A percentile compares a stretch with the other conserved stretches of the same genome.
Evolutionary conservation across 768 basidiomycete species (phyloP).

Genomic region (Imleria badia): DNA sequence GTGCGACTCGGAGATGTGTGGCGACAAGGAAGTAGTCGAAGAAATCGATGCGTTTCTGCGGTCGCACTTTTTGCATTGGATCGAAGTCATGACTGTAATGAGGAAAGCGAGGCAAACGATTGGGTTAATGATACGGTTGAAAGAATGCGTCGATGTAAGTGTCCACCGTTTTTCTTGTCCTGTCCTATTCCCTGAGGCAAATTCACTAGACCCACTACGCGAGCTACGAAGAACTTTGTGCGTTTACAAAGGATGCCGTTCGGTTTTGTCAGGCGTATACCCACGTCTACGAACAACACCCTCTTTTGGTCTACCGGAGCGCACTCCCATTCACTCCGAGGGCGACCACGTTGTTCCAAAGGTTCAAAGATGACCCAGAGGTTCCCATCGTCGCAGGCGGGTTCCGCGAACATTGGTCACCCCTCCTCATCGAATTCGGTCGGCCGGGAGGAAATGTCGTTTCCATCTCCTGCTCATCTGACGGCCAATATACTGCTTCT

Average conservation of each 20-base stretch:
- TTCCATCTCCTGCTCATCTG: constrained; percentile 26
- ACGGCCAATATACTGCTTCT: constrained; percentile 31
- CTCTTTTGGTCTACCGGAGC: constrained; percentile 31
- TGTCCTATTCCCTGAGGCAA: neutral
- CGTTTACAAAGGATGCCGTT: constrained; percentile 27
- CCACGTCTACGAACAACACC: constrained; percentile 33
- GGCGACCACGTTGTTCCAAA: constrained; percentile 22
- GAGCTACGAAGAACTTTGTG: constrained; percentile 16
- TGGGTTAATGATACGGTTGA: constrained; percentile 23
- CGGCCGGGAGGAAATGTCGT: constrained; percentile 11
- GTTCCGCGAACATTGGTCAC: constrained; percentile 32
- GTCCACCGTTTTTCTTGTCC: neutral
- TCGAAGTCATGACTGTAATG: constrained; percentile 33
- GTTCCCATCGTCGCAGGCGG: constrained; percentile 27
- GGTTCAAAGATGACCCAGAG: constrained; percentile 26
- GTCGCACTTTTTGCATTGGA: constrained; percentile 33
- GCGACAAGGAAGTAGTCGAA: constrained; percentile 6
- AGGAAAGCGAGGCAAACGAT: constrained; percentile 34
- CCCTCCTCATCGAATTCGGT: constrained; percentile 31
- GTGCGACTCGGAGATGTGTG: constrained; percentile 10
- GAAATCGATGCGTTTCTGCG: constrained; percentile 22
- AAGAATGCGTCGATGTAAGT: constrained; percentile 29
- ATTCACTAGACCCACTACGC: constrained; percentile 12
- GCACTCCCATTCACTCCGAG: constrained; percentile 34
- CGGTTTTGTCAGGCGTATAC: constrained; percentile 33